Percentiles rank a stretch among this genome's conserved stretches.
phyloP scores from a whole-genome alignment of 2,329 filamentous ascomycete genomes.

The Fusarium beomiforme region DNA sequence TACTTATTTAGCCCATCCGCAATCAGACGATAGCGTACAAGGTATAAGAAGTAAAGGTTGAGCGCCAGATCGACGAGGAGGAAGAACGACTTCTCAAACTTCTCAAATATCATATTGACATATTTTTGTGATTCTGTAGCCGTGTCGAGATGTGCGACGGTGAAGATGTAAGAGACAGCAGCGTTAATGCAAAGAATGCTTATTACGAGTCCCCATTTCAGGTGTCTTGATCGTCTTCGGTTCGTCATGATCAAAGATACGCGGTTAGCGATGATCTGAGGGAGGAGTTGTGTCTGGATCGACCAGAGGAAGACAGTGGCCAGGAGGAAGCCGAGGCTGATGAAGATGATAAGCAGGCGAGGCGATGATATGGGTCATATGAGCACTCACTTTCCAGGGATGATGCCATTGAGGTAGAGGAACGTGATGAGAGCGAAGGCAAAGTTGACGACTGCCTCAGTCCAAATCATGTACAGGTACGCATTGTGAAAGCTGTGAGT shows the following conservation, averaged over 20 bases:
- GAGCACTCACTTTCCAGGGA: conserved; percentile 15
- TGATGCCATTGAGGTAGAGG: conserved; percentile 36
- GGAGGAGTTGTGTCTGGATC: conserved; percentile 52
- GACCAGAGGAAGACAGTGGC: conserved; percentile 23
- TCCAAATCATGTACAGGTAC: conserved; percentile 45
- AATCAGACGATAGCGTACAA: conserved; percentile 57
- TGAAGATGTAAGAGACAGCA: conserved; percentile 54
- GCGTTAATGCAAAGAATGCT: conserved; percentile 51
- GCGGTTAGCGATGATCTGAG: conserved; percentile 58
- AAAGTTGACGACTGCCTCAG: conserved; percentile 40
- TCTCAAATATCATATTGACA: conserved; percentile 39
- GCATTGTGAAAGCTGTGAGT: conserved; percentile 30
- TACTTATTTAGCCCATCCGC: conserved; percentile 61
- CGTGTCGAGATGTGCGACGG: conserved; percentile 45
- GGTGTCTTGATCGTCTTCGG: conserved; percentile 43
- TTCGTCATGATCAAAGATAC: conserved; percentile 54
- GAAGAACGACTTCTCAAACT: conserved; percentile 57
- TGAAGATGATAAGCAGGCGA: background rate
- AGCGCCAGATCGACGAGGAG: conserved; percentile 58
- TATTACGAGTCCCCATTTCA: conserved; percentile 51
- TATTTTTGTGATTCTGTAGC: conserved; percentile 12
- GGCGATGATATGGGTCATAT: fast-evolving
- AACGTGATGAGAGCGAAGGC: conserved; percentile 42
- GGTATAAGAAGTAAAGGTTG: conserved; percentile 60
- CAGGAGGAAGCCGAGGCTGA: conserved; percentile 19